These are phyloP conservation scores for Plasmodium cynomolgi DNA, from an alignment of 169 alveolate species.

Conservation along the genomic window DNA sequence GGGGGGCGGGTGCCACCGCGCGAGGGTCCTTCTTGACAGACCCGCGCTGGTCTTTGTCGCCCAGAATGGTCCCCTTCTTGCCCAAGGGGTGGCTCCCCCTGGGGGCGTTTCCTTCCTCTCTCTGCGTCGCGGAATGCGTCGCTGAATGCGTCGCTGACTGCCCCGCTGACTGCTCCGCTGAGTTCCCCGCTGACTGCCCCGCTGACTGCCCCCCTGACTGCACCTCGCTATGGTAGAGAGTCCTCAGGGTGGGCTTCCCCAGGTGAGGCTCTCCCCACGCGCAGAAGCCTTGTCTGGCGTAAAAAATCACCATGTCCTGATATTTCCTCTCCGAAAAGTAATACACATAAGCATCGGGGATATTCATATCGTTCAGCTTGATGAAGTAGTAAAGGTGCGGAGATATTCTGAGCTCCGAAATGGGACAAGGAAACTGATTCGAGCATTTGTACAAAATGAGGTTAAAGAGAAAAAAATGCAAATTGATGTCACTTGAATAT, in stretches of 20 bases:
- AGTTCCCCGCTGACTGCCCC: no score
- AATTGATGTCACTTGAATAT: slow-evolving; percentile 37
- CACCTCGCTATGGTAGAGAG: background rate
- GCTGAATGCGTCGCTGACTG: no score
- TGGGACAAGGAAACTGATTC: slow-evolving; percentile 65
- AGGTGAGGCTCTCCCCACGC: background rate
- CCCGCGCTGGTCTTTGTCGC: background rate
- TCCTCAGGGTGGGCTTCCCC: background rate
- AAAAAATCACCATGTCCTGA: slow-evolving; percentile 52
- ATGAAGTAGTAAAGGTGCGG: slow-evolving; percentile 51
- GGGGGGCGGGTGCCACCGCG: background rate
- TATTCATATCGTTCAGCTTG: slow-evolving; percentile 50
- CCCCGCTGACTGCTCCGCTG: no score
- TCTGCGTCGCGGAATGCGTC: no score
- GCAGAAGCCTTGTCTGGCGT: slow-evolving; percentile 31
- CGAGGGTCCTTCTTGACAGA: background rate
- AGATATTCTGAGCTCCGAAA: slow-evolving; percentile 36
- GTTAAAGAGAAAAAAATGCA: slow-evolving; percentile 64
- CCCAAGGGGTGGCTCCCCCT: background rate
- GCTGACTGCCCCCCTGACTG: background rate
- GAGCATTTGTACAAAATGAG: slow-evolving; percentile 67
- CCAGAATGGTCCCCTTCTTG: background rate
- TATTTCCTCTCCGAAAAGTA: slow-evolving; percentile 35
- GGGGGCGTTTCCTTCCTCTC: background rate
- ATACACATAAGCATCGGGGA: slow-evolving; percentile 43